Evolutionary conservation across 2,329 filamentous ascomycete species (phyloP).

Genomic region (Bertia moriformis): DNA sequence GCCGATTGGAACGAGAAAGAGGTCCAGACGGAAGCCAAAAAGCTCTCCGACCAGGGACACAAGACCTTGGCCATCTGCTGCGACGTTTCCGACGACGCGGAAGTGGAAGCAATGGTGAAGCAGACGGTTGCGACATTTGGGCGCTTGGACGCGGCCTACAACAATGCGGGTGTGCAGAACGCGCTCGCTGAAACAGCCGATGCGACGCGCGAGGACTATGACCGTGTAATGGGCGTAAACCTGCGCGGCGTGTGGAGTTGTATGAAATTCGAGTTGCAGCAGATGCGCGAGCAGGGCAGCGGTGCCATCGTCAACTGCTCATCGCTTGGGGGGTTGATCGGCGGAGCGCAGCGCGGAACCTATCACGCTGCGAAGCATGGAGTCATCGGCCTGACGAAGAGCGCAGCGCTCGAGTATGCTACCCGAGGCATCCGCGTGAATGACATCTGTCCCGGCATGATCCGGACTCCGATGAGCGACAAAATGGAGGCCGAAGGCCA

Average conservation of each 20-base stretch:
- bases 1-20: background rate
- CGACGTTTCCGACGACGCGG: conserved; percentile 15
- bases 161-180: conserved; percentile 23
- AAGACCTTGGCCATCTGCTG: too few species aligned
- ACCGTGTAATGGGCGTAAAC: conserved; percentile 24
- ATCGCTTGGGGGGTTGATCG: conserved; percentile 20
- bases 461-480: conserved; percentile 12
- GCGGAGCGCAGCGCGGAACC: conserved; percentile 18
- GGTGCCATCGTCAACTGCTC: conserved; percentile 19
- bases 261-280: conserved; percentile 21
- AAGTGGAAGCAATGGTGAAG: conserved; percentile 11
- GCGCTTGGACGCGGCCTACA: conserved; percentile 23
- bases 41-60: too few species aligned
- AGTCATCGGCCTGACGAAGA: conserved; percentile 23
- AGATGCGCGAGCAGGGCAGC: conserved; percentile 26
- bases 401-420: conserved; percentile 24
- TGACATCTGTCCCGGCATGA: conserved; percentile 16
- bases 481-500: background rate
- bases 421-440: conserved; percentile 22
- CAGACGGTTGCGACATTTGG: conserved; percentile 14
- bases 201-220: conserved; percentile 22
- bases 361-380: conserved; percentile 22
- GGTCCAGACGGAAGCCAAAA: background rate
- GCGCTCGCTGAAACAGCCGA: conserved; percentile 15
- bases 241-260: conserved; percentile 22